Evolutionary conservation across 2,329 filamentous ascomycete species (phyloP).

Genomic region (Orbilia oligospora): DNA sequence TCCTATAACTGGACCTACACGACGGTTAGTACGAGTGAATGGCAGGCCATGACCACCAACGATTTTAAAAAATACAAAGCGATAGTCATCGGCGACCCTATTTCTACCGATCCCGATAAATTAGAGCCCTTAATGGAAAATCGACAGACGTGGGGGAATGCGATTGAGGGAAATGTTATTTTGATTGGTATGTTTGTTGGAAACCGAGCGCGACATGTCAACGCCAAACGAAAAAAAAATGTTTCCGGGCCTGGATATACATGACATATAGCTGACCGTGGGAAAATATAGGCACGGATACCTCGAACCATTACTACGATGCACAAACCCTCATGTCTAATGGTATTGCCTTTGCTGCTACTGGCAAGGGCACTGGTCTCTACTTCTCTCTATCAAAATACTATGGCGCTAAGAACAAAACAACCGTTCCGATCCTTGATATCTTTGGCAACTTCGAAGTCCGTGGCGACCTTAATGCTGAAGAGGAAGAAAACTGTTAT

Average conservation of each 20-base stretch:
- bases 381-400: conserved; percentile 69
- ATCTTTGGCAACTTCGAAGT: conserved; percentile 68
- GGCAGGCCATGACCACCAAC: conserved; percentile 67
- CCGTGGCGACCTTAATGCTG: conserved; percentile 66
- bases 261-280: not conserved
- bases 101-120: conserved; percentile 65
- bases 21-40: conserved; percentile 65
- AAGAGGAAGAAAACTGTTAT: conserved; percentile 65
- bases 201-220: not conserved
- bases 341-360: conserved; percentile 66
- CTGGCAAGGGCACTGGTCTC: conserved; percentile 66
- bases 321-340: conserved; percentile 67
- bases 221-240: not conserved
- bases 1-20: conserved; percentile 42
- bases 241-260: not conserved
- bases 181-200: conserved; percentile 66
- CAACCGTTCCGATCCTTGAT: conserved; percentile 64
- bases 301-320: conserved; percentile 64
- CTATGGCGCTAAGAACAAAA: conserved; percentile 65
- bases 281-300: conserved; percentile 48
- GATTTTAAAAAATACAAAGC: conserved; percentile 70
- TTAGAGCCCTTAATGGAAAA: conserved; percentile 64
- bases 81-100: conserved; percentile 68
- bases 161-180: conserved; percentile 68
- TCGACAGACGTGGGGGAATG: conserved; percentile 67